A percentile compares a stretch with the other conserved stretches of the same genome.
Conservation (phyloP, 352 stramenopile genomes). For the Globisporangium viniferum region DNA sequence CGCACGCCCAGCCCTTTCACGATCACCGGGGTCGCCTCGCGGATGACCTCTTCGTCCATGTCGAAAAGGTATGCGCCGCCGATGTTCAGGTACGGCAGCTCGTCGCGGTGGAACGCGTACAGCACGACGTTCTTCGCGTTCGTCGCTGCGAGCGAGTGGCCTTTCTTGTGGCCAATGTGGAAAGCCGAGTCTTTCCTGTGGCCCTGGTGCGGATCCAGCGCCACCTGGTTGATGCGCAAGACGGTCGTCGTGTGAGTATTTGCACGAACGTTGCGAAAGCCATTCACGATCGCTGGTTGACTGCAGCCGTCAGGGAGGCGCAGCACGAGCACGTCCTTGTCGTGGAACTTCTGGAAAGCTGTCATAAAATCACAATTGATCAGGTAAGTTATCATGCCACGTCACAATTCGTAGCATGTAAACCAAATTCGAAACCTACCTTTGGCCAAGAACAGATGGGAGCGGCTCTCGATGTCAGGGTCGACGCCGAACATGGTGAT, state of each 20-base stretch:
- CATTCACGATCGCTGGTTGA: constrained; percentile 36
- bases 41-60: constrained; percentile 28
- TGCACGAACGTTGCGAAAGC: constrained; percentile 39
- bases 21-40: constrained; percentile 30
- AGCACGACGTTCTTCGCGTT: constrained; percentile 29
- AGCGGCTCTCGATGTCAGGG: constrained; percentile 31
- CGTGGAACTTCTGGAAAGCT: constrained; percentile 58
- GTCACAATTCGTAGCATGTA: background rate
- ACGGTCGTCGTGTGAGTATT: constrained; percentile 42
- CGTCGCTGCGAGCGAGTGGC: constrained; percentile 15
- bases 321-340: constrained; percentile 59
- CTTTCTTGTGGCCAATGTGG: background rate
- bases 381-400: background rate
- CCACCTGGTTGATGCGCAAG: constrained; percentile 26
- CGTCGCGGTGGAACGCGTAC: constrained; percentile 64
- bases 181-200: constrained; percentile 3
- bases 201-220: constrained; percentile 19
- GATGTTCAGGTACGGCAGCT: constrained; percentile 51
- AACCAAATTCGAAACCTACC: constrained; percentile 26
- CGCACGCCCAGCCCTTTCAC: constrained; percentile 55
- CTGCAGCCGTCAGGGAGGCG: constrained; percentile 43
- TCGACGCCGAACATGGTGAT: constrained; percentile 56
- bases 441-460: constrained; percentile 51
- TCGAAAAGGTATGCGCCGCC: constrained; percentile 30
- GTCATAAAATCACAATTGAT: background rate